These are phyloP conservation scores for Pachyrhizus erosus DNA, from an alignment of 306 rosid genomes.

Conservation along the genomic window DNA sequence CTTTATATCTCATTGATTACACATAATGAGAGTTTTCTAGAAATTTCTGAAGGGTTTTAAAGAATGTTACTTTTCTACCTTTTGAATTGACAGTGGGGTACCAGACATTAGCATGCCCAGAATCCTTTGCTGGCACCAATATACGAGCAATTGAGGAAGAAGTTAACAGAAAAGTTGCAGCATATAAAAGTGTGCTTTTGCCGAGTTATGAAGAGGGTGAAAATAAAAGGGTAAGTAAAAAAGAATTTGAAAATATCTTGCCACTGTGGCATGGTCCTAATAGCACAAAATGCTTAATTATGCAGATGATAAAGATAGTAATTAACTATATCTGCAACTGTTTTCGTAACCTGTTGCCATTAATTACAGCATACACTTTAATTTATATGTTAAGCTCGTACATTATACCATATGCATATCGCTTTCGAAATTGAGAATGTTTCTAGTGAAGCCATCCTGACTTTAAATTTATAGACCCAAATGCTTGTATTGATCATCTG, in stretches of 20 bases:
- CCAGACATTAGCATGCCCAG: slow-evolving; percentile 50
- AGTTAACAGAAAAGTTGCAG: slow-evolving; percentile 62
- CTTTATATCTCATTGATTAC: neutral
- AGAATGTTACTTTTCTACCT: neutral
- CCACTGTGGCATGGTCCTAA: neutral
- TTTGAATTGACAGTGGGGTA: slow-evolving; percentile 60
- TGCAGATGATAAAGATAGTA: neutral
- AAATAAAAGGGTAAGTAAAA: slow-evolving; percentile 56
- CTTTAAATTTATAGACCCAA: neutral
- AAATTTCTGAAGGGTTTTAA: neutral
- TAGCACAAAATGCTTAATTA: slow-evolving; percentile 5
- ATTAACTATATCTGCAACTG: neutral
- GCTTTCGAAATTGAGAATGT: neutral
- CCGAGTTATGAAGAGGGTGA: slow-evolving; percentile 46
- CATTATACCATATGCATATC: neutral
- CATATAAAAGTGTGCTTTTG: slow-evolving; percentile 55
- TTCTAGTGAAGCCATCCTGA: neutral
- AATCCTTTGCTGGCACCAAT: slow-evolving; percentile 52
- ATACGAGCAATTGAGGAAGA: slow-evolving; percentile 65
- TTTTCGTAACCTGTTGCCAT: neutral
- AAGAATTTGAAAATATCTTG: neutral
- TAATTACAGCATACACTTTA: neutral
- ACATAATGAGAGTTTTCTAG: neutral
- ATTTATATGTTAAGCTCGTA: neutral
- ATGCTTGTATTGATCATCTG: neutral